Percentiles rank a stretch among this genome's conserved stretches.
phyloP scores from a whole-genome alignment of 164 flowering plant genomes.

The Dillenia suffruticosa region DNA sequence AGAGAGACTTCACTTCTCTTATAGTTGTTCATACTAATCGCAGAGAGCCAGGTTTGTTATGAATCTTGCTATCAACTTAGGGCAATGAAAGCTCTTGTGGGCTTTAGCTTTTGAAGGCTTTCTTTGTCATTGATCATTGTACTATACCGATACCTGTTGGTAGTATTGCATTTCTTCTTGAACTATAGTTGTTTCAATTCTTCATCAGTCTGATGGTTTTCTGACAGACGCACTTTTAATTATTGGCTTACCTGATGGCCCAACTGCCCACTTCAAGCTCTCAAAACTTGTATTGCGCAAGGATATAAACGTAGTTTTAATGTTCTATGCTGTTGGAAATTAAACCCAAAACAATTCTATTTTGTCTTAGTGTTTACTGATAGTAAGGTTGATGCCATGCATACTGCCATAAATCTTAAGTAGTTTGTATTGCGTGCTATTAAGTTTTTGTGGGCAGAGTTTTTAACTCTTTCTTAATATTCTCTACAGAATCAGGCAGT shows the following conservation, averaged over 20 bases:
- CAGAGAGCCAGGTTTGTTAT: slow-evolving; percentile 73
- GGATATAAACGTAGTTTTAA: slow-evolving; percentile 69
- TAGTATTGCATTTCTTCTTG: too few species aligned
- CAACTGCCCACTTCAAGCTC: slow-evolving; percentile 96
- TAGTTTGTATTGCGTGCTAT: too few species aligned
- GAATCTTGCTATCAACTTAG: slow-evolving; percentile 1
- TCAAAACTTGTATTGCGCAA: slow-evolving; percentile 78
- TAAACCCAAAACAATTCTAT: too few species aligned
- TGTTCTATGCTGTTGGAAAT: too few species aligned
- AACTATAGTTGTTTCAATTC: too few species aligned
- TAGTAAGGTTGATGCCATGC: too few species aligned
- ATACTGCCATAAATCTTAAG: too few species aligned
- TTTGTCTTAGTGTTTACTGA: too few species aligned
- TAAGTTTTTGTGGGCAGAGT: too few species aligned
- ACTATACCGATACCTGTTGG: too few species aligned
- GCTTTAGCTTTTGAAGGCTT: neutral
- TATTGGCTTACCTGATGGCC: slow-evolving; percentile 84
- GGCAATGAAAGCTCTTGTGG: too few species aligned
- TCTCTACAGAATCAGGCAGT: slow-evolving; percentile 82
- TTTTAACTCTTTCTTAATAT: neutral
- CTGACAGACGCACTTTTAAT: slow-evolving; percentile 73
- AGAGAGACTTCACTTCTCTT: slow-evolving; percentile 76
- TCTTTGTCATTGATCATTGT: neutral
- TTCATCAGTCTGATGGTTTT: neutral
- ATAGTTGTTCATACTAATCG: slow-evolving; percentile 90